phyloP scores from a whole-genome alignment of 805 yeast genomes.

The Barnettozyma populi region DNA sequence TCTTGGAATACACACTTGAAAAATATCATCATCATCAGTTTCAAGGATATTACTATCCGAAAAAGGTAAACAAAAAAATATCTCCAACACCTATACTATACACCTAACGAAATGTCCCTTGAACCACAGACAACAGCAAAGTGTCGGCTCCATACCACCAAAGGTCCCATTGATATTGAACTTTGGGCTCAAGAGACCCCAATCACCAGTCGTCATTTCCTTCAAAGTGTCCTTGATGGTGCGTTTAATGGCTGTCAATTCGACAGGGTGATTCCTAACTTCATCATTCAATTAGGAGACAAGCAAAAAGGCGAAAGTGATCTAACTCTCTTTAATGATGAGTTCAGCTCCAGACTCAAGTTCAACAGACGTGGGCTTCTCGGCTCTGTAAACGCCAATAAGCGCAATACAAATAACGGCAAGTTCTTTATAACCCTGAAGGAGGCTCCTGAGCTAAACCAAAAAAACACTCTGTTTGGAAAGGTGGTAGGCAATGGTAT shows the following conservation, averaged over 20 bases:
- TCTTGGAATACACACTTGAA: neutral
- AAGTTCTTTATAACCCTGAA: slow-evolving; percentile 46
- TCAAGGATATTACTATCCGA: no score
- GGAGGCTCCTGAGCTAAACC: slow-evolving; percentile 39
- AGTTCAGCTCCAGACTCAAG: slow-evolving; percentile 46
- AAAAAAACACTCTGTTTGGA: slow-evolving; percentile 47
- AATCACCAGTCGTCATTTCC: slow-evolving; percentile 37
- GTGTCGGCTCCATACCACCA: slow-evolving; percentile 49
- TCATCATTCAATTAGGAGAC: slow-evolving; percentile 35
- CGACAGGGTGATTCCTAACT: slow-evolving; percentile 32
- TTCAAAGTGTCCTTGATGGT: slow-evolving; percentile 43
- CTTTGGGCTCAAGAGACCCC: slow-evolving; percentile 71
- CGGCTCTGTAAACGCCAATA: slow-evolving; percentile 40
- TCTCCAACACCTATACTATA: neutral
- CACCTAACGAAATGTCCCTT: slow-evolving; percentile 10
- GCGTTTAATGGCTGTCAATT: slow-evolving; percentile 38
- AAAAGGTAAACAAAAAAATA: neutral
- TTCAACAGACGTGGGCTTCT: slow-evolving; percentile 49
- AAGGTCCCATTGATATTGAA: slow-evolving; percentile 55
- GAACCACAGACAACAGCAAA: slow-evolving; percentile 59
- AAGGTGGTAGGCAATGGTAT: slow-evolving; percentile 51
- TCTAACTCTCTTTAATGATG: slow-evolving; percentile 28
- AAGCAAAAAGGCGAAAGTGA: slow-evolving; percentile 3
- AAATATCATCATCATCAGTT: neutral
- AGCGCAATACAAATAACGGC: slow-evolving; percentile 29